A percentile compares a stretch with the other conserved stretches of the same genome.
phyloP scores from a whole-genome alignment of 2,329 filamentous ascomycete species.

The Orbilia quercus region DNA sequence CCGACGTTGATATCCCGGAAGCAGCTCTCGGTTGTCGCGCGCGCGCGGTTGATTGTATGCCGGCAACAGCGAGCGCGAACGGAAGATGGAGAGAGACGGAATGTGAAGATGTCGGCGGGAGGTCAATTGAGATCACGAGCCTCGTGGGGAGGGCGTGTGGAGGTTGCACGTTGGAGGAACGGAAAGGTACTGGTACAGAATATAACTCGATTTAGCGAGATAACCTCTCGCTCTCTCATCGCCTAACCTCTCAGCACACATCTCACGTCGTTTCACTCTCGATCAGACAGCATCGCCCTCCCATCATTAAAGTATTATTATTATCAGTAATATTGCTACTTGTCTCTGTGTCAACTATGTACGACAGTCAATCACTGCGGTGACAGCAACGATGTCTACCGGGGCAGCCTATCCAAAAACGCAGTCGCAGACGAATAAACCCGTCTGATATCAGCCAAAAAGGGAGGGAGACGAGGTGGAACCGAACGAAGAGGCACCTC shows the following conservation, averaged over 20 bases:
- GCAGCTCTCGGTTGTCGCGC: conserved; percentile 6
- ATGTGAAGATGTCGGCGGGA: background rate
- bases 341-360: too few species aligned
- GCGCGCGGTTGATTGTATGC: conserved; percentile 3
- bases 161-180: background rate
- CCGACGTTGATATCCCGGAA: conserved; percentile 17
- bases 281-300: too few species aligned
- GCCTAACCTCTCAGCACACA: background rate
- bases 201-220: conserved; percentile 22
- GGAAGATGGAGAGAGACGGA: background rate
- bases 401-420: conserved; percentile 19
- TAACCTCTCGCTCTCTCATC: conserved; percentile 23
- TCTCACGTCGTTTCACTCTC: conserved; percentile 28
- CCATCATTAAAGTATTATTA: too few species aligned
- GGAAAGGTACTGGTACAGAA: background rate
- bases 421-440: conserved; percentile 31
- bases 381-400: conserved; percentile 8
- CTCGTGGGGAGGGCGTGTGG: background rate
- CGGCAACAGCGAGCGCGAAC: conserved; percentile 7
- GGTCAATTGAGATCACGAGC: conserved; percentile 17
- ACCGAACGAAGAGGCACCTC: background rate
- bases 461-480: background rate
- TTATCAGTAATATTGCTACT: too few species aligned
- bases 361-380: too few species aligned
- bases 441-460: conserved; percentile 37